Evolutionary conservation across 805 yeast genomes (phyloP).

Genomic region (Yarrowia sp.): DNA sequence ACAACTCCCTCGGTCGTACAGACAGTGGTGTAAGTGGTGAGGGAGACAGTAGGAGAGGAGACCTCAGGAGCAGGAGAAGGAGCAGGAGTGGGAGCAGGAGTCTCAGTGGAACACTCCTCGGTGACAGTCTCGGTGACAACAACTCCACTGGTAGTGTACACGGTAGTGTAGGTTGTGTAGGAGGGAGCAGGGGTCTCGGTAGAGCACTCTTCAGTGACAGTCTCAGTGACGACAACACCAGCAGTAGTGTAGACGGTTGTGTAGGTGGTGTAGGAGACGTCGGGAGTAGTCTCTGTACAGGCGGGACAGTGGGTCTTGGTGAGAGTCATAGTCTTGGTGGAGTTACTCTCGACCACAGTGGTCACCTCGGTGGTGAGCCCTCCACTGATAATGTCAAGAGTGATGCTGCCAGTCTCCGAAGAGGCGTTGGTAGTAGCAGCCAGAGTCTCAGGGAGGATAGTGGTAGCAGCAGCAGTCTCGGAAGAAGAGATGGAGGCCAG

Average conservation of each 20-base stretch:
- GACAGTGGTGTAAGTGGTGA: constrained; percentile 18
- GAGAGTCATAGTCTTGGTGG: constrained; percentile 1
- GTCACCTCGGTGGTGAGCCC: constrained; percentile 13
- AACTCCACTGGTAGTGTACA: neutral
- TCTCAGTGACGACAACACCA: neutral
- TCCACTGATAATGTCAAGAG: neutral
- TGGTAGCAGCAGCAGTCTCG: neutral
- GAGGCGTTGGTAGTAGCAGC: neutral
- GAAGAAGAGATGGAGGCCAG: neutral
- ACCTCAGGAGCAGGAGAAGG: constrained; percentile 10
- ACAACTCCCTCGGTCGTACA: constrained; percentile 21
- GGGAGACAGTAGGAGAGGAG: constrained; percentile 4
- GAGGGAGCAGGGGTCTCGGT: neutral
- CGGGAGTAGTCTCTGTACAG: neutral
- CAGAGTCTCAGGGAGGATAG: no score
- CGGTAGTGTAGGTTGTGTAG: constrained; percentile 16
- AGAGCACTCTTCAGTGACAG: constrained; percentile 23
- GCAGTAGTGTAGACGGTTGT: constrained; percentile 10
- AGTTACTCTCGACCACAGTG: constrained; percentile 2
- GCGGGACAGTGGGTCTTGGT: constrained; percentile 8
- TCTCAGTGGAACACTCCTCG: constrained; percentile 15
- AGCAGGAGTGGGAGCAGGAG: neutral
- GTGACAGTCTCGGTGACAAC: neutral
- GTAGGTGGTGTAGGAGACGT: constrained; percentile 19
- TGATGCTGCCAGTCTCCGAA: neutral